These are phyloP conservation scores for Piper betle DNA, from an alignment of 164 flowering plant genomes.

Conservation along the genomic window DNA sequence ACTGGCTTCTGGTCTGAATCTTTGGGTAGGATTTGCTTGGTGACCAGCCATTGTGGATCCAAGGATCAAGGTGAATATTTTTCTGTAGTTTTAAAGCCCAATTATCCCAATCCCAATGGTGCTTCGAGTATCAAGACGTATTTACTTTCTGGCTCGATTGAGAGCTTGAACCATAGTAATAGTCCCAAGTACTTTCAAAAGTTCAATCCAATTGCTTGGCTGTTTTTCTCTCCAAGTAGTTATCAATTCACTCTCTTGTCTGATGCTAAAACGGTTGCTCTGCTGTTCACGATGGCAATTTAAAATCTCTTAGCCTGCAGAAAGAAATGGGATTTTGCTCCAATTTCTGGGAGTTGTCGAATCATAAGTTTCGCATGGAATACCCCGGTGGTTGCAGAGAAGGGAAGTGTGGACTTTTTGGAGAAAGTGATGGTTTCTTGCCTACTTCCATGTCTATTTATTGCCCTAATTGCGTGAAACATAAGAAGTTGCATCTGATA, in stretches of 20 bases:
- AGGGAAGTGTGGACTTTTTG: slow-evolving; percentile 28
- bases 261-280: slow-evolving; percentile 6
- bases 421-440: slow-evolving; percentile 12
- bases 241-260: slow-evolving; percentile 24
- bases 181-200: slow-evolving; percentile 9
- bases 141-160: slow-evolving; percentile 34
- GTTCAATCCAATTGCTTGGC: slow-evolving; percentile 29
- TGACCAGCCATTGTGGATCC: slow-evolving; percentile 22
- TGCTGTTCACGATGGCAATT: slow-evolving; percentile 2
- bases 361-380: slow-evolving; percentile 15
- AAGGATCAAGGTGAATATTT: slow-evolving; percentile 21
- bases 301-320: slow-evolving; percentile 10
- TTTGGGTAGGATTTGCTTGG: slow-evolving; percentile 42
- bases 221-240: slow-evolving; percentile 14
- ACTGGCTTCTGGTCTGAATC: slow-evolving; percentile 43
- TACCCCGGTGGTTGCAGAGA: slow-evolving; percentile 20
- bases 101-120: slow-evolving; percentile 8
- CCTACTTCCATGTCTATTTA: slow-evolving; percentile 23
- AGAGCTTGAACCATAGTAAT: slow-evolving; percentile 18
- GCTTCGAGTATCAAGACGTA: slow-evolving; percentile 19
- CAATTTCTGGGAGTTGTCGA: background rate
- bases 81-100: slow-evolving; percentile 34
- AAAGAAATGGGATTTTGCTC: slow-evolving; percentile 14
- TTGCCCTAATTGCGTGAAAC: slow-evolving; percentile 20
- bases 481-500: slow-evolving; percentile 13